These are phyloP conservation scores for Podaxis sp. DNA, from an alignment of 768 basidiomycete genomes.

Conservation along the genomic window DNA sequence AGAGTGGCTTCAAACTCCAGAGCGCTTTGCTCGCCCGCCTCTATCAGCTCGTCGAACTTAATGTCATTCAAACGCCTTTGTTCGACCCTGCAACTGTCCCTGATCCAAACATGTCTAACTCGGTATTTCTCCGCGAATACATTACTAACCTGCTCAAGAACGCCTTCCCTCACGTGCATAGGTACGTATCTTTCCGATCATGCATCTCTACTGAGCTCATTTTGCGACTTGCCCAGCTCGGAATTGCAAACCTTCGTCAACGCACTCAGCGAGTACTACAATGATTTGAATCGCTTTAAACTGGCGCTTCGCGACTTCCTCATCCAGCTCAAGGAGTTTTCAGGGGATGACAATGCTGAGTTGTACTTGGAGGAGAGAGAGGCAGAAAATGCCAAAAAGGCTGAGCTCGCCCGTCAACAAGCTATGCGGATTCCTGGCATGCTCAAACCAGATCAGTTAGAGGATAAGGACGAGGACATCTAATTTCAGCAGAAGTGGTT, in stretches of 20 bases:
- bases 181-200: conserved; percentile 45
- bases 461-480: conserved; percentile 91
- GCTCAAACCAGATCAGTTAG: conserved; percentile 93
- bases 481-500: conserved; percentile 32
- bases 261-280: conserved; percentile 69
- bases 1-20: conserved; percentile 97
- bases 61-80: conserved; percentile 73
- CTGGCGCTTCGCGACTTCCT: conserved; percentile 94
- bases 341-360: conserved; percentile 84
- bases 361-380: conserved; percentile 95
- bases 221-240: conserved; percentile 40
- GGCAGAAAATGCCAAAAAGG: conserved; percentile 73
- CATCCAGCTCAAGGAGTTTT: conserved; percentile 97
- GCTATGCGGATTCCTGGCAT: conserved; percentile 97
- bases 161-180: conserved; percentile 92
- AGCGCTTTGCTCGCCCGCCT: conserved; percentile 88
- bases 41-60: conserved; percentile 88
- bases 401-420: conserved; percentile 80
- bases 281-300: conserved; percentile 90
- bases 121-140: conserved; percentile 80
- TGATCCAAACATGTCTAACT: conserved; percentile 74
- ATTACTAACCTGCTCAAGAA: conserved; percentile 81
- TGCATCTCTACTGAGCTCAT: conserved; percentile 15
- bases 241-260: conserved; percentile 73
- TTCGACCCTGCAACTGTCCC: conserved; percentile 76